These are phyloP conservation scores for Cajanus cajan DNA, from an alignment of 306 rosid species.

Conservation along the genomic window DNA sequence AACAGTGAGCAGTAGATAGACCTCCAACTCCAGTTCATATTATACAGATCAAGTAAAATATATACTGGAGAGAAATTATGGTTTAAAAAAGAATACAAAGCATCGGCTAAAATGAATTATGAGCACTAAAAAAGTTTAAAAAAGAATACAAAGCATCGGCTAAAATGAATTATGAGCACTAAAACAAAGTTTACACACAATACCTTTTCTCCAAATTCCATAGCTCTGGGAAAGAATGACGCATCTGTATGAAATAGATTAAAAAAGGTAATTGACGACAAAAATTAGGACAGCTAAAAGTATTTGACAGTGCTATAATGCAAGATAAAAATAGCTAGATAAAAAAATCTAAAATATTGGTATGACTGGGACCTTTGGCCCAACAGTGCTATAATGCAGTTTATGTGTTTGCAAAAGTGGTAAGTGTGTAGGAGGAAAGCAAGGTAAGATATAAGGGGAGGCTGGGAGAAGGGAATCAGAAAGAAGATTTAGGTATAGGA, in stretches of 20 bases:
- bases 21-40: not conserved
- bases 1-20: not conserved
- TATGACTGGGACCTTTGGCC: not conserved
- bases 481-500: not conserved
- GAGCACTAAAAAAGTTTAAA: conserved; percentile 2
- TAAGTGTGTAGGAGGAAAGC: not conserved
- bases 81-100: not conserved
- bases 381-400: not conserved
- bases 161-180: conserved; percentile 17
- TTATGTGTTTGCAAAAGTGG: not conserved
- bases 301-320: too few relatives aligned
- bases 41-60: conserved; percentile 4
- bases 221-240: conserved; percentile 76
- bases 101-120: conserved; percentile 7
- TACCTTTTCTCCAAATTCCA: conserved; percentile 90
- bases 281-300: conserved; percentile 5
- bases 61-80: not conserved
- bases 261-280: conserved; percentile 25
- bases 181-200: conserved; percentile 9
- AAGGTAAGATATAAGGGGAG: not conserved
- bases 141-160: not conserved
- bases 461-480: not conserved
- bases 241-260: conserved; percentile 52
- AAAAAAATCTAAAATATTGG: not conserved
- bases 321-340: too few relatives aligned